Percentiles rank a stretch among this genome's conserved stretches.
Evolutionary conservation across 2,329 filamentous ascomycete species (phyloP).

Genomic region (Rutstroemia sp.): DNA sequence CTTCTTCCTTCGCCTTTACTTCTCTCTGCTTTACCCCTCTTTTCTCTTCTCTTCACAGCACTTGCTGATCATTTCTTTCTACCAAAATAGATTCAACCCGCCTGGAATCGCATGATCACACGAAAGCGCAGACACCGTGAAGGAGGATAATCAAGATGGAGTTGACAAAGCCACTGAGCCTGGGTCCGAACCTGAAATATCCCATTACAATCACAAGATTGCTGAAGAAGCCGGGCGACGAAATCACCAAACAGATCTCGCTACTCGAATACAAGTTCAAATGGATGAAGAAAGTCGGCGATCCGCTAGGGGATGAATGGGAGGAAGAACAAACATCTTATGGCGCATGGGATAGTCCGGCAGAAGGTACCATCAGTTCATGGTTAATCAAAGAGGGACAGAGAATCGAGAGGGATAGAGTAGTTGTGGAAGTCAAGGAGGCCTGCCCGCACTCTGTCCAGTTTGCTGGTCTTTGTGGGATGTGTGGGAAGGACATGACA

Average conservation of each 20-base stretch:
- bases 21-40: neutral
- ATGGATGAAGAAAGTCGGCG: conserved; percentile 69
- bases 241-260: conserved; percentile 66
- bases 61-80: conserved; percentile 11
- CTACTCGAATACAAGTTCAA: conserved; percentile 85
- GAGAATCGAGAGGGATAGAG: conserved; percentile 50
- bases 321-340: conserved; percentile 62
- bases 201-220: conserved; percentile 88
- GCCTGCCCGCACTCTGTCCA: conserved; percentile 87
- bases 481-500: conserved; percentile 96
- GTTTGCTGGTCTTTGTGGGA: conserved; percentile 81
- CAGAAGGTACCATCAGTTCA: conserved; percentile 68
- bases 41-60: neutral
- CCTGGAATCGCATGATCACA: conserved; percentile 27
- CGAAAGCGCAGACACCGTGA: conserved; percentile 15
- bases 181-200: conserved; percentile 69
- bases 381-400: conserved; percentile 70
- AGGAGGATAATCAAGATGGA: conserved; percentile 33
- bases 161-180: conserved; percentile 36
- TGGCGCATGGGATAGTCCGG: conserved; percentile 74
- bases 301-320: conserved; percentile 54
- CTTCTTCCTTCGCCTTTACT: neutral
- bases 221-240: conserved; percentile 67
- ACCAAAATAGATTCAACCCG: conserved; percentile 10
- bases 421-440: conserved; percentile 74